phyloP scores from a whole-genome alignment of 208 protist genomes.

The Vickermania ingenoplastis region DNA sequence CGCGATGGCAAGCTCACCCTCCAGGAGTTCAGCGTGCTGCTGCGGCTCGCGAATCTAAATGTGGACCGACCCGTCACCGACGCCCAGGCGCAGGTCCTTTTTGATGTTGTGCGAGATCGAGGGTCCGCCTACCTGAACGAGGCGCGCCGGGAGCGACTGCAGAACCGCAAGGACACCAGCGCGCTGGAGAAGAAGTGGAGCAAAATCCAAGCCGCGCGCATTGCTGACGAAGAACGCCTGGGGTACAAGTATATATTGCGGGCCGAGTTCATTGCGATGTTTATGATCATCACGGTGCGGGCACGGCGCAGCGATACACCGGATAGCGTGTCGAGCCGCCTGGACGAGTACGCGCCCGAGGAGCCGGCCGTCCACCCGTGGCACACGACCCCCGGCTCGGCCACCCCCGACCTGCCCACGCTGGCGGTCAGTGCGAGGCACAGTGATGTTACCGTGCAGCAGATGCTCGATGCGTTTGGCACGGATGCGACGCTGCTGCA shows the following conservation, averaged over 20 bases:
- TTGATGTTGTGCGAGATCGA: conserved; percentile 30
- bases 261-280: not conserved
- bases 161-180: not conserved
- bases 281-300: not conserved
- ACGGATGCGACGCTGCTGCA: not conserved
- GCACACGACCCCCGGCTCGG: not conserved
- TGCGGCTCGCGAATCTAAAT: conserved; percentile 40
- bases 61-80: conserved; percentile 33
- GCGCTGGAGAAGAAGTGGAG: not conserved
- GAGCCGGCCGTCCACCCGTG: not conserved
- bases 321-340: not conserved
- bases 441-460: not conserved
- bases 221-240: not conserved
- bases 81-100: conserved; percentile 23
- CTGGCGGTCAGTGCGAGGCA: not conserved
- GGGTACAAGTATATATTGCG: not conserved
- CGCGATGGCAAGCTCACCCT: conserved; percentile 35
- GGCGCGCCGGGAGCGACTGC: conserved; percentile 1
- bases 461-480: not conserved
- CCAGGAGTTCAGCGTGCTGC: conserved; percentile 36
- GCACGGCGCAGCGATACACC: no score
- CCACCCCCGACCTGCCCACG: not conserved
- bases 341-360: not conserved
- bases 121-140: conserved; percentile 15
- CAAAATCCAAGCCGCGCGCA: not conserved